These are phyloP conservation scores for Metarhizium album DNA, from an alignment of 2,329 filamentous ascomycete genomes.

Conservation along the genomic window DNA sequence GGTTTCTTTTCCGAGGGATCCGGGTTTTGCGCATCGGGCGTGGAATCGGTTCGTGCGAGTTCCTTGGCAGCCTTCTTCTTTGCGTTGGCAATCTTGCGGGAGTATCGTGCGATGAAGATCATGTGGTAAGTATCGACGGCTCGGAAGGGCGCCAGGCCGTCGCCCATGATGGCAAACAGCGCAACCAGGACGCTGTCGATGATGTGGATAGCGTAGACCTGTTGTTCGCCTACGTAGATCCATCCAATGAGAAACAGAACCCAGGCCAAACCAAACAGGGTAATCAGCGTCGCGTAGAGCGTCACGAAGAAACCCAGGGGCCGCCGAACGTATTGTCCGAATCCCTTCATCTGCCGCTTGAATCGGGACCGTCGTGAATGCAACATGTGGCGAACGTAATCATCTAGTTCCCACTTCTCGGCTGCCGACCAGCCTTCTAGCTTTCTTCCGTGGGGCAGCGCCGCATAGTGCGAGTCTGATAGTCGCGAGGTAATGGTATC, in stretches of 20 bases:
- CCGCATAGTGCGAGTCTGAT: constrained; percentile 63
- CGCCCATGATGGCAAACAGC: constrained; percentile 59
- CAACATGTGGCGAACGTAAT: constrained; percentile 79
- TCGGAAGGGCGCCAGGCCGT: constrained; percentile 64
- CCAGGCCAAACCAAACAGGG: constrained; percentile 77
- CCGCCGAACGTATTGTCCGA: constrained; percentile 65
- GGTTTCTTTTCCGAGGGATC: not conserved
- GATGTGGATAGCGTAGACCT: constrained; percentile 58
- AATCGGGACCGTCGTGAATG: constrained; percentile 72
- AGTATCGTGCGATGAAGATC: constrained; percentile 67
- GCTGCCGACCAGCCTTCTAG: constrained; percentile 65
- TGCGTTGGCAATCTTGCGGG: constrained; percentile 25
- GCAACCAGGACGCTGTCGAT: constrained; percentile 63
- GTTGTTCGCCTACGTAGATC: constrained; percentile 69
- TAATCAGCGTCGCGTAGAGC: constrained; percentile 72
- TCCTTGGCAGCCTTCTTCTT: constrained; percentile 24
- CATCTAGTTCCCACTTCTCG: constrained; percentile 69
- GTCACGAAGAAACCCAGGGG: constrained; percentile 78
- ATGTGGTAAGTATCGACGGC: constrained; percentile 80
- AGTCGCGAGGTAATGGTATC: constrained; percentile 57
- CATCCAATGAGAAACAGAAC: constrained; percentile 85
- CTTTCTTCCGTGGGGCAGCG: constrained; percentile 62
- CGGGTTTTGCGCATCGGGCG: constrained; percentile 11
- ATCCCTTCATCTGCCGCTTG: constrained; percentile 69
- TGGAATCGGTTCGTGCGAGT: not conserved